A percentile compares a stretch with the other conserved stretches of the same genome.
Evolutionary conservation across 2,329 filamentous ascomycete genomes (phyloP).

Genomic region (Aspergillus sp.): DNA sequence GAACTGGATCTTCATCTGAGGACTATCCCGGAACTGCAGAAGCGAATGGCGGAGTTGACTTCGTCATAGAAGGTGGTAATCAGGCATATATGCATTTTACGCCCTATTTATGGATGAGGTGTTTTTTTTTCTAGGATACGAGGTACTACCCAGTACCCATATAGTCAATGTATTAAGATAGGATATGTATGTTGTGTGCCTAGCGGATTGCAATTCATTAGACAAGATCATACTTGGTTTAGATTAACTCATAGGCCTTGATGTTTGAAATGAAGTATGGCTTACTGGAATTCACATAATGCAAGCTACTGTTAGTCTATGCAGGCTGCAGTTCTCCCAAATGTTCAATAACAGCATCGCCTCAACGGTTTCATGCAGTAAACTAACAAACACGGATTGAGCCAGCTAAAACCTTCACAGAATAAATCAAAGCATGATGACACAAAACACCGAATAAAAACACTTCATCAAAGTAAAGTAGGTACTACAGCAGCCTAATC

Average conservation of each 20-base stretch:
- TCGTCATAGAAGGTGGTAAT: constrained; percentile 29
- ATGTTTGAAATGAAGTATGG: too few species aligned
- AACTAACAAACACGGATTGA: neutral
- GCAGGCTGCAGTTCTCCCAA: neutral
- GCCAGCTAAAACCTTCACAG: neutral
- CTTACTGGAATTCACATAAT: too few species aligned
- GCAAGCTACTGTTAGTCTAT: neutral
- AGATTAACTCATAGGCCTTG: too few species aligned
- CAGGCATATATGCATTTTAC: neutral
- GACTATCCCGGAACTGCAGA: constrained; percentile 84
- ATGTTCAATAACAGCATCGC: neutral
- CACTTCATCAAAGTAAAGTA: neutral
- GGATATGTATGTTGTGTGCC: neutral
- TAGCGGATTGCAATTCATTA: neutral
- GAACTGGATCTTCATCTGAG: constrained; percentile 83
- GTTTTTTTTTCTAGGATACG: neutral
- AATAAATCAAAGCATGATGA: neutral
- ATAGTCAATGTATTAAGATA: neutral
- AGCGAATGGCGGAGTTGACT: constrained; percentile 76
- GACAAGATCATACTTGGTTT: neutral
- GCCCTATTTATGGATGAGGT: neutral
- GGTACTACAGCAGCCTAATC: constrained; percentile 17
- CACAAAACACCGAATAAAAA: neutral
- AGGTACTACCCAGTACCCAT: neutral
- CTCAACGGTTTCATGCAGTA: too few species aligned